Base-by-base conservation (phyloP, 805 yeast species). In the Starmerella bombicola region DNA sequence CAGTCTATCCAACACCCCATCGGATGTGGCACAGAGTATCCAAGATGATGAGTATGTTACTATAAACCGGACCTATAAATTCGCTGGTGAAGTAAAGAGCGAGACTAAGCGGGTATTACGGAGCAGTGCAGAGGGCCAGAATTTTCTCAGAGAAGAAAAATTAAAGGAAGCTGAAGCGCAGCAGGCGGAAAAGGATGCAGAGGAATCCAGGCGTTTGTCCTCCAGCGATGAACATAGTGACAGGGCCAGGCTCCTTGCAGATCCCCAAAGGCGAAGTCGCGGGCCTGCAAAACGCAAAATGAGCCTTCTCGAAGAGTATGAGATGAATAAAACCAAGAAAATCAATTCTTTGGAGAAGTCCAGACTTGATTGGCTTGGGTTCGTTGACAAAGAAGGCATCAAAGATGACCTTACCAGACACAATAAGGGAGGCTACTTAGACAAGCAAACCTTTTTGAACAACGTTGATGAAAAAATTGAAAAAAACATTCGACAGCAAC, bases 331-430 rank as follows among this genome's bases (percentile, higher is more conserved):
- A 48, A 76, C 80, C 50, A 75, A 82, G 24, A 88, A 84, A 57
- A 67, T 91, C 46, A 81, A 93, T 19, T 91, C 98, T 0, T 65
- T 91, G 48, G 97, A 91, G 57, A 91, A 91, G 61, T 81, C 94
- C 1, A 68, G 93, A 47, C 67, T 91, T 37, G 98, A 91, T 61
- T 91, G 97, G 94, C 93, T 93, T 1, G 74, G 81, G 35, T 85
- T 81, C 62, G 95, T 91, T 23, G 96, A 88, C 61, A 71, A 80
- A 49, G 76, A 78, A 48, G 85, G 85, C 41, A 77, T 91, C 35
- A 69, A 73, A 38, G 95, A 83, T 49, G 98, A 91, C 47, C 70
- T 91, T 55, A 70, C 69, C 35, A 69, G 73, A 42, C 80, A 78
- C 55, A 86, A 85, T 57, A 86, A 81, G 65, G 91, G 78, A 38